These are phyloP conservation scores for Cyathus striatus DNA, from an alignment of 768 basidiomycete species.

Conservation along the genomic window DNA sequence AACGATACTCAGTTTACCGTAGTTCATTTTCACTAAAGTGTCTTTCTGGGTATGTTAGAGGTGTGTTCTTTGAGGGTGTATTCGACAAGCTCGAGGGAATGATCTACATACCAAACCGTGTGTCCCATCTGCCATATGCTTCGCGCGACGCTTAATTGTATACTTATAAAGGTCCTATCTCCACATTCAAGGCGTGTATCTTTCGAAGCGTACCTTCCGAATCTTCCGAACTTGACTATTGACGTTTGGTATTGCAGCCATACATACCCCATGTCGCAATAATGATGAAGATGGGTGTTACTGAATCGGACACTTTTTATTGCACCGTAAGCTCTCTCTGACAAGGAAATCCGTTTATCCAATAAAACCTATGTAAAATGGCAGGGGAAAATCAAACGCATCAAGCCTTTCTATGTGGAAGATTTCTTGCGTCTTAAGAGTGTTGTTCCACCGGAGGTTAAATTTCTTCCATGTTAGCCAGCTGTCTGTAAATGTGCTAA, in stretches of 20 bases:
- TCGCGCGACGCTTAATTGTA: not conserved
- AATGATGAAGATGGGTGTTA: constrained; percentile 34
- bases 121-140: constrained; percentile 4
- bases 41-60: constrained; percentile 25
- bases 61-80: constrained; percentile 59
- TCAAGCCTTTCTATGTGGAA: constrained; percentile 55
- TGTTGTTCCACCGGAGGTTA: constrained; percentile 50
- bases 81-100: constrained; percentile 66
- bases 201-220: not conserved
- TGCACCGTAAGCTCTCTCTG: constrained; percentile 30
- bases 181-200: constrained; percentile 43
- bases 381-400: constrained; percentile 60
- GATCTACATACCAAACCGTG: constrained; percentile 45
- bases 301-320: constrained; percentile 32
- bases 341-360: not conserved
- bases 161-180: constrained; percentile 16
- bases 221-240: constrained; percentile 2
- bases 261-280: constrained; percentile 44
- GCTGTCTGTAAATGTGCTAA: not conserved
- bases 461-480: not conserved
- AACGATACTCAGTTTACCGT: no score
- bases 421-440: constrained; percentile 59
- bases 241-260: constrained; percentile 15
- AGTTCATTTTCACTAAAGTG: not conserved
- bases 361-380: constrained; percentile 13